Evolutionary conservation across 2,329 filamentous ascomycete genomes (phyloP), one percentile per base, ranked within the genome.

Genomic region (Aspergillus alliaceus): DNA sequence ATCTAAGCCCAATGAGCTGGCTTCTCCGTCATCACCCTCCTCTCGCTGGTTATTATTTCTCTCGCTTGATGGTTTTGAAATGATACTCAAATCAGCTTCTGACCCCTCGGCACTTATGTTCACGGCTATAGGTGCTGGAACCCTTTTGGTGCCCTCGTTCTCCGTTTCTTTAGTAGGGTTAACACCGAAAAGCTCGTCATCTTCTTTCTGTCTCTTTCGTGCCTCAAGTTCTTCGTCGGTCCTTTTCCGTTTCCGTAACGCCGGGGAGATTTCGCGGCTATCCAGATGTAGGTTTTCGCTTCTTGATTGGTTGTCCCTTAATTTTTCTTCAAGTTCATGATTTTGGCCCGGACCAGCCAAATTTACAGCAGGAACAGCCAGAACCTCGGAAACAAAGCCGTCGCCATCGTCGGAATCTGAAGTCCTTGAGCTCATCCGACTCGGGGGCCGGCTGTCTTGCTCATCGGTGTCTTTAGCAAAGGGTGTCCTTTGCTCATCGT

Each of bases 201-300:
- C 90, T 70, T 91, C 91, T 77, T 92, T 93, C 66, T 88, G 89
- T 49, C 90, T 86, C 73, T 96, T 95, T 51, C 90, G 85, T 47
- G 88, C 84, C 54, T 84, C 83, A 57, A 90, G 84, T 20, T 90
- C 83, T 35, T 88, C 86, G 44, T 86, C 78, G 37, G 89, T 84
- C 37, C 91, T 81, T 73, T 93, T 95, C 62, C 90, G 86, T 72
- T 96, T 95, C 72, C 78, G 79, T n/a, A 80, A 82, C 35, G 74
- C 76, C 24, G 81, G 77, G 22, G 83, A 82, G 27, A 84, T 72
- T 77, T 89, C 67, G 73, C 78, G 69, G 73, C 44, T 79, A 46
- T 67, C 68, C 32, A 63, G 54, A 27, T 69, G 61, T 14, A 69
- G 54, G 48, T 67, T 63, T 15, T 65, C 58, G 54, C 63, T 63